Conservation (phyloP, 345 rosid species). For the Anacardium occidentale region DNA sequence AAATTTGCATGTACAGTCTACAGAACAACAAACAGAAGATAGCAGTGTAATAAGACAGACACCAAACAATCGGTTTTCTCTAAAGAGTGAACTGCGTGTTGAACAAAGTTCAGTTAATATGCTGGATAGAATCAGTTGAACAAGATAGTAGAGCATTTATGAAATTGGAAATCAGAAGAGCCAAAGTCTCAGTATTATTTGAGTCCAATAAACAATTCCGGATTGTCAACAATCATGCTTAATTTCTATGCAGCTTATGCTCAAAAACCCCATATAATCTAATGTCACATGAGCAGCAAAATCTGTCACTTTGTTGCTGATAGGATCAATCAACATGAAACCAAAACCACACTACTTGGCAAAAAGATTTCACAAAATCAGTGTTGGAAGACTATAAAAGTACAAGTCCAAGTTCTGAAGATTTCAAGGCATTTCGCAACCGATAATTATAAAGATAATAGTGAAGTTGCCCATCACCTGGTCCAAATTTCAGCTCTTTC, state of each 20-base stretch:
- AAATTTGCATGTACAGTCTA: too few species aligned
- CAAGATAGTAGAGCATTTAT: neutral
- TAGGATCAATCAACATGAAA: slow-evolving; percentile 3
- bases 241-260: slow-evolving; percentile 13
- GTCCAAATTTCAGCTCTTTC: slow-evolving; percentile 88
- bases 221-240: neutral
- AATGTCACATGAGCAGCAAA: slow-evolving; percentile 14
- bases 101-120: neutral
- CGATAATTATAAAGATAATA: slow-evolving; percentile 87
- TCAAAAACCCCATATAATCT: neutral
- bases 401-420: slow-evolving; percentile 85
- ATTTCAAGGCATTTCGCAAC: slow-evolving; percentile 46
- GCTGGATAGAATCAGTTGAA: neutral
- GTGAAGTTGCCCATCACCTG: slow-evolving; percentile 94
- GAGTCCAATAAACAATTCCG: slow-evolving; percentile 20
- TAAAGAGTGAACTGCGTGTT: neutral
- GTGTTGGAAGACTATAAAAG: slow-evolving; percentile 48
- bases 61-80: neutral
- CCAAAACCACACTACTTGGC: slow-evolving; percentile 11
- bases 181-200: slow-evolving; percentile 20
- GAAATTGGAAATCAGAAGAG: neutral
- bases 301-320: slow-evolving; percentile 14
- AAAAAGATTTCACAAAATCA: slow-evolving; percentile 14
- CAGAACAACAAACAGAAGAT: neutral
- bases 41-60: neutral